phyloP scores from a whole-genome alignment of 1,284 basidiomycete species.

The Thelephora terrestris region DNA sequence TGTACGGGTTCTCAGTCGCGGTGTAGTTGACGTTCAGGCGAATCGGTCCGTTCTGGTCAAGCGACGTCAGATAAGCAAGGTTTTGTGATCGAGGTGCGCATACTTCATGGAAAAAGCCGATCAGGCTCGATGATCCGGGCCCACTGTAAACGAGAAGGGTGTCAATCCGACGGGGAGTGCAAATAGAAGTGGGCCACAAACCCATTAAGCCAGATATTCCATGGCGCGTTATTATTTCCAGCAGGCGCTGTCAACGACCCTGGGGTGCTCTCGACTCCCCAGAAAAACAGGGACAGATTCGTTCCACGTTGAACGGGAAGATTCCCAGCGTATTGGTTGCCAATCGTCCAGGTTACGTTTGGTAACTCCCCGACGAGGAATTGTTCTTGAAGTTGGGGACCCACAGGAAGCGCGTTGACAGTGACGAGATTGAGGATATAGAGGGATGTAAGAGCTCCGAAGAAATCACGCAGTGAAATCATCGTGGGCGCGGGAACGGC shows the following conservation, averaged over 20 bases:
- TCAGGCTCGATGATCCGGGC: slow-evolving; percentile 60
- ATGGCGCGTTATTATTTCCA: slow-evolving; percentile 37
- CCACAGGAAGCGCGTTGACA: slow-evolving; percentile 29
- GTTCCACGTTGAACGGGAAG: slow-evolving; percentile 53
- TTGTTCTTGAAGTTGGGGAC: too few species aligned
- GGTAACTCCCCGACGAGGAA: slow-evolving; percentile 29
- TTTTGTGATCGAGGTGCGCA: slow-evolving; percentile 8
- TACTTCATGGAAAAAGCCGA: slow-evolving; percentile 56
- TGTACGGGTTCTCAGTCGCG: slow-evolving; percentile 38
- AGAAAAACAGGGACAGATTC: slow-evolving; percentile 66
- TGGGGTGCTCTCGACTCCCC: slow-evolving; percentile 49
- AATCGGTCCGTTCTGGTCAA: slow-evolving; percentile 54
- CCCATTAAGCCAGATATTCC: slow-evolving; percentile 72
- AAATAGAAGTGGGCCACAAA: slow-evolving; percentile 20
- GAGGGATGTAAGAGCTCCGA: too few species aligned
- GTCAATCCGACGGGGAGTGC: not conserved
- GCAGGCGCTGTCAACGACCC: slow-evolving; percentile 44
- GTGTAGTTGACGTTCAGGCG: slow-evolving; percentile 40
- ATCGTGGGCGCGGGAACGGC: too few species aligned
- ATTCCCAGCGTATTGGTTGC: slow-evolving; percentile 57
- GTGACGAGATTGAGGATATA: too few species aligned
- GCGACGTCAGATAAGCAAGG: not conserved
- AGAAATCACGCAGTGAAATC: too few species aligned
- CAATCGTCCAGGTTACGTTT: slow-evolving; percentile 49
- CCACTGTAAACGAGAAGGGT: slow-evolving; percentile 23